These are phyloP conservation scores for Ceratocystis diversiconidia DNA, from an alignment of 2,329 filamentous ascomycete genomes.

Conservation along the genomic window DNA sequence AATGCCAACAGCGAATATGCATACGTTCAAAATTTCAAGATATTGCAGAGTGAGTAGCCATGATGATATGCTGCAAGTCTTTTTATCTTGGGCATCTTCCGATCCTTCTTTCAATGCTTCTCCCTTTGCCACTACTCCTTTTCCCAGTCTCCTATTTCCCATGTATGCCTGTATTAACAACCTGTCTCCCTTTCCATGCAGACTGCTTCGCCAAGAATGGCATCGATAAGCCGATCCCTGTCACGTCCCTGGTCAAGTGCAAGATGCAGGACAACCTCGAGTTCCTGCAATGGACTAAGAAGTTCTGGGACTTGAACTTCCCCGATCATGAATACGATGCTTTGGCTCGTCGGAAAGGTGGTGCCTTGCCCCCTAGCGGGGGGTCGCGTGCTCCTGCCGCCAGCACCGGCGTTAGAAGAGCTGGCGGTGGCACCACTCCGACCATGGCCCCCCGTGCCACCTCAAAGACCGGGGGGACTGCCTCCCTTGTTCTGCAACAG, in stretches of 20 bases:
- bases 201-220: conserved; percentile 74
- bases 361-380: conserved; percentile 40
- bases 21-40: conserved; percentile 97
- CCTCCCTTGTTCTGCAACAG: conserved; percentile 56
- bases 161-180: conserved; percentile 18
- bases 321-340: conserved; percentile 96
- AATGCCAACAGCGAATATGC: conserved; percentile 95
- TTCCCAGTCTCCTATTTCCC: not conserved
- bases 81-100: not conserved
- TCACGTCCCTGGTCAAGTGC: conserved; percentile 84
- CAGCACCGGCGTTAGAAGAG: conserved; percentile 33
- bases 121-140: not conserved
- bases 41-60: conserved; percentile 67
- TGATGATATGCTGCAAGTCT: not conserved
- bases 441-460: conserved; percentile 33
- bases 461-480: conserved; percentile 33
- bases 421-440: conserved; percentile 50
- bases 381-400: conserved; percentile 36
- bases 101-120: not conserved
- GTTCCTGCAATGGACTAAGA: conserved; percentile 93
- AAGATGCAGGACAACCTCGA: conserved; percentile 99
- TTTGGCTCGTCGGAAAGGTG: conserved; percentile 67
- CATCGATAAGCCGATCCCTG: conserved; percentile 79
- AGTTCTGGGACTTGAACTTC: conserved; percentile 96
- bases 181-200: conserved; percentile 25